Base-by-base conservation (phyloP, 2,329 filamentous ascomycete species). In the Talaromyces sp. region DNA sequence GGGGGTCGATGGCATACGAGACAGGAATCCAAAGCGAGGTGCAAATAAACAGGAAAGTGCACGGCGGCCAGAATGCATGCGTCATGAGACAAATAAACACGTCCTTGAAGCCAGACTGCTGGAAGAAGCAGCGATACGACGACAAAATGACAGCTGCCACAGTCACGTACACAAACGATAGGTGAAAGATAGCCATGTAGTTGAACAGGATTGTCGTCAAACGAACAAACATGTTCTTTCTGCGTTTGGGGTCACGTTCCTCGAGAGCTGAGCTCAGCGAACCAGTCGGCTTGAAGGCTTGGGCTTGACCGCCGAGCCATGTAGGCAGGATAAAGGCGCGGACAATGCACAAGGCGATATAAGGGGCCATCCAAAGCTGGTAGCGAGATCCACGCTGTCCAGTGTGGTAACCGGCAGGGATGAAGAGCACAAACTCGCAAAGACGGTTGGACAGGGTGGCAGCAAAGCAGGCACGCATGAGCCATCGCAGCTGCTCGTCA, bases 311-410 rank as follows among this genome's bases (percentile, higher is more conserved):
- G 16, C 85, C 86, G 16, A 87, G 80, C 84, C 84, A 87, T 7
- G 69, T 79, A 30, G 85, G 85, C 2, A 87, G 76, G 14, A 86
- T 66, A 67, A 87, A 87, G 1, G 84, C 80, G 2, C 83, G 83
- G 57, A 86, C 72, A 59, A 87, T 81, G 67, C 81, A 83, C 10
- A 85, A 75, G 0, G 83, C 82, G 63, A 86, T 83, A 71, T 86
- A 87, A 0, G 85, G 84, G 6, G 84, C 80, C 84, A 87, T 87
- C 84, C 85, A 87, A 31, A 87, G 75, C 70, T 85, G 82, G 64
- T 83, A 82, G 4, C 83, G 78, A 2, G 80, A 79, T 44, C 83
- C 83, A 59, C 84, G 79, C 70, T 85, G 83, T 4, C 83, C 84
- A 10, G 83, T 83, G 69, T 85, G 81, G 68, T 87, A 87, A 23